Evolutionary conservation across 371 early-diverging fungal species (phyloP).

Genomic region (Apophysomyces variabilis): DNA sequence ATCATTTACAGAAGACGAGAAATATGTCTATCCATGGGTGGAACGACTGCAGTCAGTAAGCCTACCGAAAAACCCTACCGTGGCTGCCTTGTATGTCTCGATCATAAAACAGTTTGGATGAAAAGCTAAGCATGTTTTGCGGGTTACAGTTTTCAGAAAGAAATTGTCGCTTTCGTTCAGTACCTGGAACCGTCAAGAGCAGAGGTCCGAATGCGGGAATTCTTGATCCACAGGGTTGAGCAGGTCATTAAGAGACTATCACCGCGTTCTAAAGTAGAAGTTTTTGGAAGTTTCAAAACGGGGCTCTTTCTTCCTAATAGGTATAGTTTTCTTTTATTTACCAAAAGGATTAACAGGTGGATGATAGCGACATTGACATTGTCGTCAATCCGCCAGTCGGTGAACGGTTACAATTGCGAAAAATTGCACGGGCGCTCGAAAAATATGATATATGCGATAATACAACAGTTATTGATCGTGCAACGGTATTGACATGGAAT

Average conservation of each 20-base stretch:
- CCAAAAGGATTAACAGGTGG: not conserved
- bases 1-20: not conserved
- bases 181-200: conserved; percentile 81
- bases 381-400: conserved; percentile 53
- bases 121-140: not conserved
- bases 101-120: not conserved
- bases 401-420: conserved; percentile 10
- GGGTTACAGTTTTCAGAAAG: conserved; percentile 28
- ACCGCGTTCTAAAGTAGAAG: conserved; percentile 50
- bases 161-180: conserved; percentile 31
- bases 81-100: conserved; percentile 14
- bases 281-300: conserved; percentile 91
- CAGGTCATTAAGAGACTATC: conserved; percentile 47
- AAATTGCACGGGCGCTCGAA: conserved; percentile 25
- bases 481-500: conserved; percentile 48
- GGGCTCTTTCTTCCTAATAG: conserved; percentile 82
- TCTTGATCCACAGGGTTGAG: conserved; percentile 68
- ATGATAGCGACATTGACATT: conserved; percentile 79
- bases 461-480: conserved; percentile 56
- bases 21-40: conserved; percentile 28
- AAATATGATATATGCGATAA: conserved; percentile 22
- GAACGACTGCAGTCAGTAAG: conserved; percentile 12
- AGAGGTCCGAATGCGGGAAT: conserved; percentile 77
- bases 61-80: conserved; percentile 9
- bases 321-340: conserved; percentile 30